Evolutionary conservation across 129 eudicot species (phyloP).

Genomic region (Helichrysum umbraculigerum): DNA sequence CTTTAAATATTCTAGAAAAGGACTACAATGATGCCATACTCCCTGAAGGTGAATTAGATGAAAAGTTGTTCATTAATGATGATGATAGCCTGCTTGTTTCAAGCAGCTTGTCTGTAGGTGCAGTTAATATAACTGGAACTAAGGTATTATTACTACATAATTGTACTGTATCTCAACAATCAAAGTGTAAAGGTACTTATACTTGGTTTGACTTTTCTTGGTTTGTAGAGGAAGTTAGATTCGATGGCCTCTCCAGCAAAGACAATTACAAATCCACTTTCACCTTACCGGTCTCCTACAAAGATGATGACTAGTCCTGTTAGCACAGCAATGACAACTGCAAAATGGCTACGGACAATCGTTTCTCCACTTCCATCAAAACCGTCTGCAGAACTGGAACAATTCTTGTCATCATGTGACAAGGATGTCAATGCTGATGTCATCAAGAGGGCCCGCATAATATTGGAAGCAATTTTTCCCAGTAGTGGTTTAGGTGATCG

Average conservation of each 20-base stretch:
- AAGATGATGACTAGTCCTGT: slow-evolving; percentile 79
- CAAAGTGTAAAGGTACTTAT: slow-evolving; percentile 1
- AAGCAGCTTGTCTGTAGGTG: slow-evolving; percentile 89
- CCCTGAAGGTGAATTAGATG: slow-evolving; percentile 75
- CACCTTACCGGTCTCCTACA: slow-evolving; percentile 85
- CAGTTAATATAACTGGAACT: slow-evolving; percentile 52
- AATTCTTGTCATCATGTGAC: slow-evolving; percentile 71
- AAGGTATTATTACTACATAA: slow-evolving; percentile 55
- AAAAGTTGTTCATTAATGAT: slow-evolving; percentile 72
- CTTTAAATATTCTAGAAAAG: slow-evolving; percentile 63
- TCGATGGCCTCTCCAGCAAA: slow-evolving; percentile 78
- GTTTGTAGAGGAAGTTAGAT: slow-evolving; percentile 71
- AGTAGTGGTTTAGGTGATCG: slow-evolving; percentile 70
- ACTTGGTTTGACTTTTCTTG: background rate
- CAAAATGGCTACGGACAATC: slow-evolving; percentile 85
- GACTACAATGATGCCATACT: slow-evolving; percentile 64
- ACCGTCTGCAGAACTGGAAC: slow-evolving; percentile 68
- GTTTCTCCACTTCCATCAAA: slow-evolving; percentile 81
- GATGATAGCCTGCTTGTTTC: slow-evolving; percentile 87
- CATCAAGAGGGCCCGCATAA: slow-evolving; percentile 72
- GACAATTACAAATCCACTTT: slow-evolving; percentile 76
- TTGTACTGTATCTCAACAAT: background rate
- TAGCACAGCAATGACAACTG: slow-evolving; percentile 95
- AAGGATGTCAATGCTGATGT: slow-evolving; percentile 77
- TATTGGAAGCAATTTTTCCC: slow-evolving; percentile 92